A percentile compares a stretch with the other conserved stretches of the same genome.
Evolutionary conservation across 2,329 filamentous ascomycete species (phyloP).

Genomic region (Fusarium fujikuroi): DNA sequence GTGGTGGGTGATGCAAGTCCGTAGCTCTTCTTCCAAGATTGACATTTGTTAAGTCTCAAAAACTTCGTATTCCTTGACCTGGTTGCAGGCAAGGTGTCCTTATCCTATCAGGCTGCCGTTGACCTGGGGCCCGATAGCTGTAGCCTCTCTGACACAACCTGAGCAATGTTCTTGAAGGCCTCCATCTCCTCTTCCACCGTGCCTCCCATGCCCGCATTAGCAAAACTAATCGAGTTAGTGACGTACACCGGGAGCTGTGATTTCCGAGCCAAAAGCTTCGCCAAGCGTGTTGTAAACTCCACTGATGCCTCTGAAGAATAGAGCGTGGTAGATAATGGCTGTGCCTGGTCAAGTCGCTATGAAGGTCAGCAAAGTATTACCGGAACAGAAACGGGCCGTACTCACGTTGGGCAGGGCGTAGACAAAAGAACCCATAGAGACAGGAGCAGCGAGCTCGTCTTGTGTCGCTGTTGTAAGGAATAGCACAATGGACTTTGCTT

Average conservation of each 20-base stretch:
- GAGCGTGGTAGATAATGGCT: slow-evolving; percentile 81
- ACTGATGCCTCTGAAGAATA: slow-evolving; percentile 80
- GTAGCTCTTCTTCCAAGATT: not conserved
- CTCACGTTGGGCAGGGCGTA: slow-evolving; percentile 91
- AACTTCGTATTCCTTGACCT: not conserved
- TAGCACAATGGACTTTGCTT: slow-evolving; percentile 67
- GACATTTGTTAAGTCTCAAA: not conserved
- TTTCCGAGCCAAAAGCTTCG: slow-evolving; percentile 82
- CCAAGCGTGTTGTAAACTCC: slow-evolving; percentile 87
- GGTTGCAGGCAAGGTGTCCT: not conserved
- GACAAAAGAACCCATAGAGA: slow-evolving; percentile 86
- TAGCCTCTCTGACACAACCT: slow-evolving; percentile 63
- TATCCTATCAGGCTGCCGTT: not conserved
- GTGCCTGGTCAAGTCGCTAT: slow-evolving; percentile 63
- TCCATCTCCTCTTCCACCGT: slow-evolving; percentile 95
- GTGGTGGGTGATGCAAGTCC: not conserved
- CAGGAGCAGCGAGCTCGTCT: slow-evolving; percentile 61
- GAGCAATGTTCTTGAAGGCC: slow-evolving; percentile 78
- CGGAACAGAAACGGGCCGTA: slow-evolving; percentile 17
- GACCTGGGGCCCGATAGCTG: slow-evolving; percentile 28
- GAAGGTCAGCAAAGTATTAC: slow-evolving; percentile 21
- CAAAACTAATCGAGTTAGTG: slow-evolving; percentile 85
- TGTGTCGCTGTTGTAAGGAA: slow-evolving; percentile 68
- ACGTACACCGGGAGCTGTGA: slow-evolving; percentile 85
- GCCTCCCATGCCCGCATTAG: slow-evolving; percentile 77